phyloP scores from a whole-genome alignment of 192 early-diverging fungal species.

The Pilaira anomala region DNA sequence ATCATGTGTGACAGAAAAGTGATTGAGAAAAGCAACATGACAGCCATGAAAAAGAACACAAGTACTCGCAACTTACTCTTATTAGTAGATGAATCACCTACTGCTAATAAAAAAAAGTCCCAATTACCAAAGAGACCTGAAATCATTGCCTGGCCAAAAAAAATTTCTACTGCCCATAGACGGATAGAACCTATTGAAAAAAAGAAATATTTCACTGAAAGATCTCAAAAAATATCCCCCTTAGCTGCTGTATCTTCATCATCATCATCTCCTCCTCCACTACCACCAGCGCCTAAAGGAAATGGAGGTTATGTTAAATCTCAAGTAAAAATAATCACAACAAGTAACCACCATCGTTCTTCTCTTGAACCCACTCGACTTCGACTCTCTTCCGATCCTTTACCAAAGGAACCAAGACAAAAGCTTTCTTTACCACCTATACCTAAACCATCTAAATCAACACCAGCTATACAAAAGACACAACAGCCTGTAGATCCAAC shows the following conservation, averaged over 20 bases:
- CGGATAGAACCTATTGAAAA: background rate
- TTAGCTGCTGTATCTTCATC: too few species aligned
- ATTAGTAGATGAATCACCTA: background rate
- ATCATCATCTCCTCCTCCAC: too few species aligned
- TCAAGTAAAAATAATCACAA: background rate
- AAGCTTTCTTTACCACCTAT: background rate
- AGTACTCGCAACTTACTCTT: background rate
- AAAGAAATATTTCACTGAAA: background rate
- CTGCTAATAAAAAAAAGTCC: background rate
- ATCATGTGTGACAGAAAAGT: background rate
- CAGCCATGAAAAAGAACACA: background rate
- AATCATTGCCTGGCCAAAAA: background rate
- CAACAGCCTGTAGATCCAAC: too few species aligned
- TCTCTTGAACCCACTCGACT: background rate
- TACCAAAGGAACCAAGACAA: background rate
- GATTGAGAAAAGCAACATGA: background rate
- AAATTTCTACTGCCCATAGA: background rate
- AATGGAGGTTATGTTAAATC: background rate
- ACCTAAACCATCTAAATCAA: conserved; percentile 21
- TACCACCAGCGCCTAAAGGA: too few species aligned
- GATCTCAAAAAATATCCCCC: too few species aligned
- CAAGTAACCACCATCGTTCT: background rate
- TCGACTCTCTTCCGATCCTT: background rate
- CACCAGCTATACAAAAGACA: background rate
- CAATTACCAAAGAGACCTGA: background rate